These are phyloP conservation scores for Dryas drummondii DNA, from an alignment of 306 rosid species.

Conservation along the genomic window DNA sequence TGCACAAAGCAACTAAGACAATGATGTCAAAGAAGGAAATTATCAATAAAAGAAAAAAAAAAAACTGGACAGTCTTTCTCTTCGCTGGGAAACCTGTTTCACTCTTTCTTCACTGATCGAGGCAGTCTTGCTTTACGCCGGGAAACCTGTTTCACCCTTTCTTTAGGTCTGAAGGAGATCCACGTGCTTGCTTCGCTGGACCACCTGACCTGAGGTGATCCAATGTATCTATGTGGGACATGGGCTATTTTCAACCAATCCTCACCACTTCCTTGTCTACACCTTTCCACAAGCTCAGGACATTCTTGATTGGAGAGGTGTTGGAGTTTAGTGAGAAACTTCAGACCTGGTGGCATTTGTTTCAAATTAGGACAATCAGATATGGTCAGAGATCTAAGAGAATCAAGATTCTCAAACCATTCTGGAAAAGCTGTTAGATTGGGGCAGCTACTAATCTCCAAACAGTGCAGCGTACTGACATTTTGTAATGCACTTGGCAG, in stretches of 20 bases:
- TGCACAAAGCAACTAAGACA: too few species aligned
- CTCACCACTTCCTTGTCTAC: slow-evolving; percentile 4
- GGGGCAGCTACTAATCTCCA: background rate
- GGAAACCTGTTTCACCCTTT: too few species aligned
- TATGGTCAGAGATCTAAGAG: slow-evolving; percentile 6
- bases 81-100: too few species aligned
- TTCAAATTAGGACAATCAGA: background rate
- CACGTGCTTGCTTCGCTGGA: background rate
- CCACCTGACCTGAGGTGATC: background rate
- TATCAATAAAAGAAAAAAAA: background rate
- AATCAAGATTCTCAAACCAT: slow-evolving; percentile 16
- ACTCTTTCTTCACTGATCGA: too few species aligned
- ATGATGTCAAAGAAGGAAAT: background rate
- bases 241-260: slow-evolving; percentile 20
- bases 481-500: slow-evolving; percentile 6
- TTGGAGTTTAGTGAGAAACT: slow-evolving; percentile 4
- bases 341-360: background rate
- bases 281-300: background rate
- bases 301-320: slow-evolving; percentile 15
- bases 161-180: too few species aligned
- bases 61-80: too few species aligned
- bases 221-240: slow-evolving; percentile 15
- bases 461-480: background rate
- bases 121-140: too few species aligned
- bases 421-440: slow-evolving; percentile 10